These are phyloP conservation scores for Leccinum griseonigrum DNA, from an alignment of 1,284 basidiomycete species.

Conservation along the genomic window DNA sequence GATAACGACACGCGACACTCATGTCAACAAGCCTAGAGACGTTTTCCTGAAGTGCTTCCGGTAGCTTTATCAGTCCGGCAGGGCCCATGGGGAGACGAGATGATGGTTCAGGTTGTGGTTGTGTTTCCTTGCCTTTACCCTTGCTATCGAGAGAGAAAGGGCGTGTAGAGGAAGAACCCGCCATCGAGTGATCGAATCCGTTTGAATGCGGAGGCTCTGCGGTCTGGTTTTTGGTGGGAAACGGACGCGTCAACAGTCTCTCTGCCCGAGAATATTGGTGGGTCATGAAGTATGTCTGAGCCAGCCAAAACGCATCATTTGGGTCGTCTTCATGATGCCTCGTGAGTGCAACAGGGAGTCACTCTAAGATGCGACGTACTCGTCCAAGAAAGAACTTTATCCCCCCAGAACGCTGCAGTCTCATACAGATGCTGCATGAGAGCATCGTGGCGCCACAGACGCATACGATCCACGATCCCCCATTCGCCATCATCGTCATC, in stretches of 20 bases:
- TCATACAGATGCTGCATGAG: conserved; percentile 98
- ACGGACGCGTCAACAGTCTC: conserved; percentile 83
- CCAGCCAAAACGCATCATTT: conserved; percentile 98
- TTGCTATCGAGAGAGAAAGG: conserved; percentile 38
- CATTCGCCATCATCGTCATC: conserved; percentile 44
- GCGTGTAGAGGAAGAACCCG: conserved; percentile 20
- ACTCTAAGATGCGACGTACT: conserved; percentile 54
- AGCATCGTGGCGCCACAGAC: conserved; percentile 96
- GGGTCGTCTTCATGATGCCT: conserved; percentile 65
- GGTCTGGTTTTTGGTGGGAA: conserved; percentile 51
- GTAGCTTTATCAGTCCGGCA: conserved; percentile 63
- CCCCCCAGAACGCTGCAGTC: conserved; percentile 98
- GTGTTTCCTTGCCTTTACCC: conserved; percentile 60
- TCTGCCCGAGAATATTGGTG: conserved; percentile 95
- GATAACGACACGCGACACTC: conserved; percentile 89
- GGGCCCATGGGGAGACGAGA: conserved; percentile 66
- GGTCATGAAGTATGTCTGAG: conserved; percentile 94
- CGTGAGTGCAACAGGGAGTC: conserved; percentile 13
- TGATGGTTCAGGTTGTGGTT: conserved; percentile 38
- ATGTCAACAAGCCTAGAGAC: conserved; percentile 82
- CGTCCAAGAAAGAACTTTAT: conserved; percentile 93
- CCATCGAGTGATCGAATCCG: conserved; percentile 37
- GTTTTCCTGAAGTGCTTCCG: conserved; percentile 58
- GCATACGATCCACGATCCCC: conserved; percentile 92
- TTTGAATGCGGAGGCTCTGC: conserved; percentile 39